These are phyloP conservation scores for Monilinia vaccinii-corymbosi DNA, from an alignment of 2,329 filamentous ascomycete genomes.

Conservation along the genomic window DNA sequence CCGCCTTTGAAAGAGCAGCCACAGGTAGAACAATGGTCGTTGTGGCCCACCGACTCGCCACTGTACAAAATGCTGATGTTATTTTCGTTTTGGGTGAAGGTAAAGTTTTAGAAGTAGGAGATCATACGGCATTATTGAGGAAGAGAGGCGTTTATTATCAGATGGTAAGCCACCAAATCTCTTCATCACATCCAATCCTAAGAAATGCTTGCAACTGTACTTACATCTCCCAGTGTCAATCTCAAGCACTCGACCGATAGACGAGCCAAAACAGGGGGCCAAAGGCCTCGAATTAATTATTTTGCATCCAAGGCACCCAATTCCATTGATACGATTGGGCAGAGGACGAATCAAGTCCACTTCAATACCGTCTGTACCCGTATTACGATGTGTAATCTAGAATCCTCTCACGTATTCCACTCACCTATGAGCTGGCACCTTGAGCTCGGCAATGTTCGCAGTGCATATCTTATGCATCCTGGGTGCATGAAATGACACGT, in stretches of 20 bases:
- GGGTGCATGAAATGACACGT: constrained; percentile 8
- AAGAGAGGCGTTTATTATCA: constrained; percentile 26
- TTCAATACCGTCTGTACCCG: neutral
- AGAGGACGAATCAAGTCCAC: neutral
- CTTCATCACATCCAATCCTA: neutral
- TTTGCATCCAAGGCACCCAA: neutral
- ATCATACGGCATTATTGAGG: constrained; percentile 21
- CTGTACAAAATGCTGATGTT: constrained; percentile 57
- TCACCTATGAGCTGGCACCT: constrained; percentile 5
- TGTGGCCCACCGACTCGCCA: constrained; percentile 69
- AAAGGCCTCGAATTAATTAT: neutral
- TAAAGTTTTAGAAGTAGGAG: constrained; percentile 23
- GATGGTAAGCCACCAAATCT: constrained; percentile 20
- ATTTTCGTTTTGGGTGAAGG: constrained; percentile 27
- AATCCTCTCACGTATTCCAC: neutral
- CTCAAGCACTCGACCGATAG: constrained; percentile 17
- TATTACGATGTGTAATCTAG: neutral
- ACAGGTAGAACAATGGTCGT: constrained; percentile 64
- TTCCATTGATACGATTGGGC: neutral
- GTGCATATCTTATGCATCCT: constrained; percentile 7
- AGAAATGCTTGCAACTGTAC: neutral
- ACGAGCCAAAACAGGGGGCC: neutral
- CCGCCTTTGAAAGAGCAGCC: constrained; percentile 55
- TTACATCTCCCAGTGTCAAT: constrained; percentile 15
- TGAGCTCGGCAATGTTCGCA: constrained; percentile 7